phyloP scores from a whole-genome alignment of 495 filamentous ascomycete species.

The Penicillium coffeae region DNA sequence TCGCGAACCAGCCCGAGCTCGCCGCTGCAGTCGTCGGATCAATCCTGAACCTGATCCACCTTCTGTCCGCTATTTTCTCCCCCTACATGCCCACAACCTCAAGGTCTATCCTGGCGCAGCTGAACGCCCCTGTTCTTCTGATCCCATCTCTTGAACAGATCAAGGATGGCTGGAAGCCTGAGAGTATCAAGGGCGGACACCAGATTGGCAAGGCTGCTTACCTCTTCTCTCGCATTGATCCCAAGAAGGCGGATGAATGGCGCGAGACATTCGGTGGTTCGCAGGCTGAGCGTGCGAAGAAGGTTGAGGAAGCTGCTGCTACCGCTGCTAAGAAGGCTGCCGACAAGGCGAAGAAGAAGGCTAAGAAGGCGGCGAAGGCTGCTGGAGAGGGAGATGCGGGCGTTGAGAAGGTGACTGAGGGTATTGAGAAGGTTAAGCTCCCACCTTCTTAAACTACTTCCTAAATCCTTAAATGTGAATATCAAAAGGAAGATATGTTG shows the following conservation, averaged over 20 bases:
- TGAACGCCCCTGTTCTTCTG: conserved; percentile 56
- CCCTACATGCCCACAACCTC: conserved; percentile 87
- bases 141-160: conserved; percentile 57
- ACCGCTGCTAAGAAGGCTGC: conserved; percentile 51
- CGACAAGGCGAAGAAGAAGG: conserved; percentile 54
- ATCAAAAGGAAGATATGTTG: neutral
- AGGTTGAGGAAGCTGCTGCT: conserved; percentile 65
- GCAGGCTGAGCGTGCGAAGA: conserved; percentile 55
- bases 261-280: conserved; percentile 73
- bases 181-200: conserved; percentile 64
- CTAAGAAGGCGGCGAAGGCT: conserved; percentile 58
- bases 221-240: conserved; percentile 79
- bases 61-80: conserved; percentile 69
- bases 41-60: conserved; percentile 75
- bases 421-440: neutral
- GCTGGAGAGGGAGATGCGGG: neutral
- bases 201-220: conserved; percentile 77
- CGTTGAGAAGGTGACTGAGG: neutral
- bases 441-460: neutral
- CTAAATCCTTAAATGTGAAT: neutral
- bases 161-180: conserved; percentile 54
- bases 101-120: conserved; percentile 67
- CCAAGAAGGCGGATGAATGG: conserved; percentile 81
- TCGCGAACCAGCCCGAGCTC: conserved; percentile 66
- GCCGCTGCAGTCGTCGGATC: conserved; percentile 75